Percentiles rank a stretch among this genome's conserved stretches.
phyloP scores from a whole-genome alignment of 2,329 filamentous ascomycete genomes.

The Ceratocystis papillata region DNA sequence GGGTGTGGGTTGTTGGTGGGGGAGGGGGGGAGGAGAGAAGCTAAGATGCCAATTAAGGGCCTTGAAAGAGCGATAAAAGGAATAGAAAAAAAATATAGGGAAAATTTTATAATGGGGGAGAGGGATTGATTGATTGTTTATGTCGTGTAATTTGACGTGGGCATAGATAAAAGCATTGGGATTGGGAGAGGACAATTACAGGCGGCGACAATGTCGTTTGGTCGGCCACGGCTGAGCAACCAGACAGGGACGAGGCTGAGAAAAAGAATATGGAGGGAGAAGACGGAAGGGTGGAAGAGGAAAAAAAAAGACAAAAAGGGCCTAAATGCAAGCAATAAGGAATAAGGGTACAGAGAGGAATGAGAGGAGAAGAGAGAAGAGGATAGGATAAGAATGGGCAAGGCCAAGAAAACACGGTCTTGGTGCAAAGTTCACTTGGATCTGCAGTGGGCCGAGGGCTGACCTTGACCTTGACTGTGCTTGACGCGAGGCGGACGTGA shows the following conservation, averaged over 20 bases:
- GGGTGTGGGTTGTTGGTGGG: too few relatives aligned
- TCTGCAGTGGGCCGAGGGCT: constrained; percentile 22
- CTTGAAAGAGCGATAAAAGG: neutral
- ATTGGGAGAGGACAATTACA: neutral
- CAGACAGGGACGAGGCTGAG: constrained; percentile 14
- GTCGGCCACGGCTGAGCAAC: neutral
- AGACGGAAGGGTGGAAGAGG: neutral
- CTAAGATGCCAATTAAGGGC: neutral
- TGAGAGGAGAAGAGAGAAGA: neutral
- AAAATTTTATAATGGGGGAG: neutral
- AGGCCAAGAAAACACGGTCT: constrained; percentile 14
- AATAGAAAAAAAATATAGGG: constrained; percentile 1
- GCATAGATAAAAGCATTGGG: neutral
- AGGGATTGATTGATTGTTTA: neutral
- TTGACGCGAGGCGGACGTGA: constrained; percentile 18
- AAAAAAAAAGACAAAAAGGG: constrained; percentile 10
- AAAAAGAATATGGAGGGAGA: constrained; percentile 5
- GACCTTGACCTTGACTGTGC: neutral
- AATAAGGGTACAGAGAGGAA: constrained; percentile 7
- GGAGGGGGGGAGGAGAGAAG: too few relatives aligned
- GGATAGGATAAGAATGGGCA: neutral
- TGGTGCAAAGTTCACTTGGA: constrained; percentile 13
- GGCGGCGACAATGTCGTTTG: neutral
- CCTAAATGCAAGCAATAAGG: neutral
- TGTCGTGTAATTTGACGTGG: neutral